Evolutionary conservation across 164 flowering plant genomes (phyloP).

Genomic region (Liriodendron chinense): DNA sequence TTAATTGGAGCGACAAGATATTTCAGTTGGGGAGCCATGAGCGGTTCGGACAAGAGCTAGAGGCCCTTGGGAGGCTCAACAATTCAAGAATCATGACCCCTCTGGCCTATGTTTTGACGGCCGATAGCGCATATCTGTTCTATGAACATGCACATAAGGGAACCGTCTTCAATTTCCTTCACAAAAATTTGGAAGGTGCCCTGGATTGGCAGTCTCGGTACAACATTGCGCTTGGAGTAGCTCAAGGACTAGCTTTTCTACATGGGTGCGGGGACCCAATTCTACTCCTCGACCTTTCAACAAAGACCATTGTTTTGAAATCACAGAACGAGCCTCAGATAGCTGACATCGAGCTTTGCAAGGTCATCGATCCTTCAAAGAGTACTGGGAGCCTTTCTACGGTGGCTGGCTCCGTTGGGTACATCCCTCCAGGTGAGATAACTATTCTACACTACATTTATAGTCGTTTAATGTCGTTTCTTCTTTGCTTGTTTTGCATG

Average conservation of each 20-base stretch:
- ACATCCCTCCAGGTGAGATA: constrained; percentile 69
- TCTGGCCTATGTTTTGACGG: constrained; percentile 62
- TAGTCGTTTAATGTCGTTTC: neutral
- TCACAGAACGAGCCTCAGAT: constrained; percentile 62
- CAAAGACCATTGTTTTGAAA: constrained; percentile 54
- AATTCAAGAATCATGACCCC: constrained; percentile 71
- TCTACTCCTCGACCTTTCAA: constrained; percentile 66
- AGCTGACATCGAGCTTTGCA: constrained; percentile 72
- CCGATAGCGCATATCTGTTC: constrained; percentile 58
- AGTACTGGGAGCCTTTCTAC: constrained; percentile 66
- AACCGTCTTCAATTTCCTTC: constrained; percentile 60
- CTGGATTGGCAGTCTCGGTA: constrained; percentile 74
- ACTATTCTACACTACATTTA: neutral
- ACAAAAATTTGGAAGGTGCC: constrained; percentile 26
- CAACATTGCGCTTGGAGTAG: constrained; percentile 68
- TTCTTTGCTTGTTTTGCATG: neutral
- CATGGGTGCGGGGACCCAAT: constrained; percentile 62
- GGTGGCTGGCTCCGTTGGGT: constrained; percentile 78
- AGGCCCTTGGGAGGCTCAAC: constrained; percentile 51
- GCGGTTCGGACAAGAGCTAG: constrained; percentile 52
- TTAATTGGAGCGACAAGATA: constrained; percentile 69
- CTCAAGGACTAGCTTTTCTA: constrained; percentile 71
- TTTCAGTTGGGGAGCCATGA: constrained; percentile 57
- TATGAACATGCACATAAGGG: constrained; percentile 58
- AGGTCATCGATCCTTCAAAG: constrained; percentile 75